phyloP scores from a whole-genome alignment of 768 basidiomycete species.

The Rubroboletus pulcherrimus region DNA sequence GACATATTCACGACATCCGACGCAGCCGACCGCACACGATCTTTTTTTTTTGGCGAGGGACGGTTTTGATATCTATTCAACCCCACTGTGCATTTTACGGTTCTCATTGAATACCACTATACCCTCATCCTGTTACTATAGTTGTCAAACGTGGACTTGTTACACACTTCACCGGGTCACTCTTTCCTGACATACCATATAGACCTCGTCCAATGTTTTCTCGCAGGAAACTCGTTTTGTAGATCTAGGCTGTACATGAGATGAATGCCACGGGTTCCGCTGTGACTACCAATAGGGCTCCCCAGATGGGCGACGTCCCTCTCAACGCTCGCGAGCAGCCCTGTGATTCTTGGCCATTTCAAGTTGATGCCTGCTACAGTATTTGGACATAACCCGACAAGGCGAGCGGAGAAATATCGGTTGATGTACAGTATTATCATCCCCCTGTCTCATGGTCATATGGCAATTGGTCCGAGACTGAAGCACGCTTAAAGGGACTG shows the following conservation, averaged over 20 bases:
- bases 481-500: neutral
- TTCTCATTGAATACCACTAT: slow-evolving; percentile 31
- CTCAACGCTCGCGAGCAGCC: neutral
- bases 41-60: slow-evolving; percentile 15
- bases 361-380: too few species aligned
- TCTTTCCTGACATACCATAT: slow-evolving; percentile 18
- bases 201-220: slow-evolving; percentile 10
- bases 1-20: slow-evolving; percentile 28
- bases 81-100: slow-evolving; percentile 28
- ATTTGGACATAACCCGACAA: neutral
- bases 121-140: slow-evolving; percentile 33
- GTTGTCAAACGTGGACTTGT: slow-evolving; percentile 21
- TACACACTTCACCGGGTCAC: slow-evolving; percentile 19
- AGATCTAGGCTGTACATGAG: slow-evolving; percentile 16
- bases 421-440: neutral
- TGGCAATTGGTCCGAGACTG: neutral
- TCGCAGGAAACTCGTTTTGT: slow-evolving; percentile 18
- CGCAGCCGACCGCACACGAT: slow-evolving; percentile 14
- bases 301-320: neutral
- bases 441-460: neutral
- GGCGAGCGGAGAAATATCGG: slow-evolving; percentile 19
- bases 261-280: neutral
- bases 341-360: neutral
- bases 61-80: slow-evolving; percentile 29
- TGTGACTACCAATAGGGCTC: neutral